Base-by-base conservation (phyloP, 345 rosid species). In the Hypericum androsaemum region DNA sequence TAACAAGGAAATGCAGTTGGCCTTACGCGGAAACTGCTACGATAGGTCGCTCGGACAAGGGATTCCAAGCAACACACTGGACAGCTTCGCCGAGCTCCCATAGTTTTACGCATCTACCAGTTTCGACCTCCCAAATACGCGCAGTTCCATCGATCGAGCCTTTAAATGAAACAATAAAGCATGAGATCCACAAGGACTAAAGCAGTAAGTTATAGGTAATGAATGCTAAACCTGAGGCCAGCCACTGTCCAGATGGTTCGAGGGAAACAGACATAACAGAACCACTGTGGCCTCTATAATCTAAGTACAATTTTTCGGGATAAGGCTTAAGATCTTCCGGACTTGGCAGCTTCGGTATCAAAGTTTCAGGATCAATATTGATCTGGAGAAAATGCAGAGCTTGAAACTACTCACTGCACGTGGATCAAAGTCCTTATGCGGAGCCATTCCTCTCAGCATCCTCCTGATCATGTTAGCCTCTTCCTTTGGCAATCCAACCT, bases 261-360 rank as follows among this genome's bases (percentile, higher is more conserved):
- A 76, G 64, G 46, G 90, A 81, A 66, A 92, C 64, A 38, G 98
- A 78, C 59, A 66, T 57, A 64, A 92, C 97, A 57, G 88, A 73
- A 62, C 79, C 97, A 32, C 68, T 73, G 50, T 92, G 98, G 44
- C 98, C 98, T 81, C 51, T 92, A 60, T 88, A 92, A 76, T 92
- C 98, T 22, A 92, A 81, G 60, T 80, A 83, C 70, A 82, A 78
- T 0, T 79, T 68, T 36, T 50, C 46, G 52, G 97, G 97, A 56
- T 85, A 88, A 39, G 98, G 97, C 73, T 73, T 83, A 49, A 92
- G 98, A 79, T 92, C 97, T 67, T 74, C 85, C 67, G 72, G 66
- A 71, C 85, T 85, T 6, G 97, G 98, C 47, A 92, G 69, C 77
- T 88, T 92, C 38, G 98, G 95, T 76, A 80, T 88, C 77, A 92